Percentiles rank a stretch among this genome's conserved stretches.
phyloP scores from a whole-genome alignment of 805 yeast genomes.

The Debaryomyces maramus region DNA sequence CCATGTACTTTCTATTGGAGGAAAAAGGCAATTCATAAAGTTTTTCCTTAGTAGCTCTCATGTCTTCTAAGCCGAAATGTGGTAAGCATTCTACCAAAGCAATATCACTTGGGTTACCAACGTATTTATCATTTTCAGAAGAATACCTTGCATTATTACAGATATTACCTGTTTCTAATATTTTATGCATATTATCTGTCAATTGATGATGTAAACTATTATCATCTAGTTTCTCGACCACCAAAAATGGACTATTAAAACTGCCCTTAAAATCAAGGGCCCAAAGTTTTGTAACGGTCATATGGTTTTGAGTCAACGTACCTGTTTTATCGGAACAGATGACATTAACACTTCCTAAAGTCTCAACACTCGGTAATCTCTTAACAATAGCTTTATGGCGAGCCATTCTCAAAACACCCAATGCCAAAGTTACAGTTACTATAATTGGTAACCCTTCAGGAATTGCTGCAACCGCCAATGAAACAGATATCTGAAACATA shows the following conservation, averaged over 20 bases:
- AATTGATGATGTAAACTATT: constrained; percentile 43
- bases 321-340: constrained; percentile 87
- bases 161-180: constrained; percentile 65
- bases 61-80: constrained; percentile 71
- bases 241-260: constrained; percentile 39
- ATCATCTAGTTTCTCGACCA: constrained; percentile 49
- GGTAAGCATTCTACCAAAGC: constrained; percentile 78
- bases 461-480: constrained; percentile 97
- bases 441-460: constrained; percentile 99
- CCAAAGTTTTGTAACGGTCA: constrained; percentile 88
- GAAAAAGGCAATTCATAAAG: constrained; percentile 79
- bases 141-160: constrained; percentile 78
- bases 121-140: constrained; percentile 62
- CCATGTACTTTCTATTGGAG: constrained; percentile 86
- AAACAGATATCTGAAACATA: constrained; percentile 96
- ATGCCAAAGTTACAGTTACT: constrained; percentile 94
- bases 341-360: constrained; percentile 91
- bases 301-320: constrained; percentile 85
- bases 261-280: constrained; percentile 56
- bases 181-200: constrained; percentile 53
- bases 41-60: constrained; percentile 59
- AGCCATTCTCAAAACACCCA: constrained; percentile 97
- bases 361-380: constrained; percentile 91
- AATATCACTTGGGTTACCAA: constrained; percentile 94
- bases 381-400: constrained; percentile 90